Conservation (phyloP, 2,329 filamentous ascomycete genomes). For the Cryphonectria nitschkei region DNA sequence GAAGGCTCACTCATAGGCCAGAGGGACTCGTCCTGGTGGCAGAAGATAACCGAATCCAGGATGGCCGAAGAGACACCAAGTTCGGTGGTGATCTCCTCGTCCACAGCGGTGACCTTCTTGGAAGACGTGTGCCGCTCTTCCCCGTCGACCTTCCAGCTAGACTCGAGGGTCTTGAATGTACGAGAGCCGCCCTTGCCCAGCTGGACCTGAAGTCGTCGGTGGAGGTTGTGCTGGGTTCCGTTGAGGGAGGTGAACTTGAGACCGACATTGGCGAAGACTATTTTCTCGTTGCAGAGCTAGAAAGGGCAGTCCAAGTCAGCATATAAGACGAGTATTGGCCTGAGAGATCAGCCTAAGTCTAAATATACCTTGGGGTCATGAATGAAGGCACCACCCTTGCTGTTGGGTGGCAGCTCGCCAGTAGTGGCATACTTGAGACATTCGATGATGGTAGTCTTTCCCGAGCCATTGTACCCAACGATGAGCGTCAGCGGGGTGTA, state of each 20-base stretch:
- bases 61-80: conserved; percentile 90
- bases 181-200: conserved; percentile 75
- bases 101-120: conserved; percentile 78
- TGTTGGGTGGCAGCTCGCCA: conserved; percentile 90
- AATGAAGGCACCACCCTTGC: conserved; percentile 87
- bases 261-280: conserved; percentile 89
- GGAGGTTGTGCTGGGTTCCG: conserved; percentile 79
- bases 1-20: conserved; percentile 94
- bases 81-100: conserved; percentile 81
- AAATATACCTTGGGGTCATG: conserved; percentile 82
- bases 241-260: conserved; percentile 82
- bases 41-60: conserved; percentile 95
- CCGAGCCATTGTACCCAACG: conserved; percentile 95
- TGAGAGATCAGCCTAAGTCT: too few species aligned
- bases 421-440: conserved; percentile 98
- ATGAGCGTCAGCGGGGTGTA: conserved; percentile 92
- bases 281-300: conserved; percentile 78
- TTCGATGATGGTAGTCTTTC: conserved; percentile 98
- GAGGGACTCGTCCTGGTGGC: conserved; percentile 95
- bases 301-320: neutral
- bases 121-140: conserved; percentile 82
- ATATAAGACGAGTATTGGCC: neutral
- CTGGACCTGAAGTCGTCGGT: conserved; percentile 81
- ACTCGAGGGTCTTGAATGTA: conserved; percentile 83
- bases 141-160: conserved; percentile 77